Conservation (phyloP, 768 basidiomycete species). For the Leccinum truebloodii region DNA sequence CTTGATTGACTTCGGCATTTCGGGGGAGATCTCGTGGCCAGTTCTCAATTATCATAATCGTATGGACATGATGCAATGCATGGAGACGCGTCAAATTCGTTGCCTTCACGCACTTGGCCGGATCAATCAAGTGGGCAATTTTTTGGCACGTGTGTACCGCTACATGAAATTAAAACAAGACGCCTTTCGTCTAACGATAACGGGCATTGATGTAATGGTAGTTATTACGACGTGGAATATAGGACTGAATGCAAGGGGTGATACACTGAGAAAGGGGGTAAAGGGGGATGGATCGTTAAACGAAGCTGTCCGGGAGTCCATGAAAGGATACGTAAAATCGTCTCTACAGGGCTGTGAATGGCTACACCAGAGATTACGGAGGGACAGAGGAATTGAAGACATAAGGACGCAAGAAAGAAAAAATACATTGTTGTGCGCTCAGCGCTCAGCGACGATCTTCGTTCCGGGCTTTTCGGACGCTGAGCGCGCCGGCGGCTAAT, state of each 20-base stretch:
- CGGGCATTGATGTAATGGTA: constrained; percentile 21
- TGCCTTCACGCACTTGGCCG: constrained; percentile 10
- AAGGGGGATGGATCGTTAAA: constrained; percentile 19
- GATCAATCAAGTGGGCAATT: constrained; percentile 20
- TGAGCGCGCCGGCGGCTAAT: constrained; percentile 40
- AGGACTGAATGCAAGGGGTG: constrained; percentile 15
- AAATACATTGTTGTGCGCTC: constrained; percentile 5
- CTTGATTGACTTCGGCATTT: constrained; percentile 25
- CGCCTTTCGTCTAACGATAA: constrained; percentile 18
- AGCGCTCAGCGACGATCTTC: constrained; percentile 41
- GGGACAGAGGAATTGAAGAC: not conserved
- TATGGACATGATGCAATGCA: not conserved
- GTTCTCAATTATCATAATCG: not conserved
- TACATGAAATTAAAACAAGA: constrained; percentile 15
- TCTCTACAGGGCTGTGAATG: constrained; percentile 14
- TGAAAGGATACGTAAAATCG: constrained; percentile 27
- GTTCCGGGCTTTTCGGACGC: constrained; percentile 35
- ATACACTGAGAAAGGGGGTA: constrained; percentile 19
- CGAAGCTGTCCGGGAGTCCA: constrained; percentile 15
- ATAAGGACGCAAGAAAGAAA: not conserved
- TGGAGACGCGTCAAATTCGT: constrained; percentile 24
- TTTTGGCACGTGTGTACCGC: constrained; percentile 13
- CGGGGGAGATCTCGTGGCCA: constrained; percentile 7
- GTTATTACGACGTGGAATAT: constrained; percentile 26
- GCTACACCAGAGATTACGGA: constrained; percentile 14